Evolutionary conservation across 305 asterid species (phyloP), one percentile per base, ranked within the genome.

Genomic region (Plantago coronopus): DNA sequence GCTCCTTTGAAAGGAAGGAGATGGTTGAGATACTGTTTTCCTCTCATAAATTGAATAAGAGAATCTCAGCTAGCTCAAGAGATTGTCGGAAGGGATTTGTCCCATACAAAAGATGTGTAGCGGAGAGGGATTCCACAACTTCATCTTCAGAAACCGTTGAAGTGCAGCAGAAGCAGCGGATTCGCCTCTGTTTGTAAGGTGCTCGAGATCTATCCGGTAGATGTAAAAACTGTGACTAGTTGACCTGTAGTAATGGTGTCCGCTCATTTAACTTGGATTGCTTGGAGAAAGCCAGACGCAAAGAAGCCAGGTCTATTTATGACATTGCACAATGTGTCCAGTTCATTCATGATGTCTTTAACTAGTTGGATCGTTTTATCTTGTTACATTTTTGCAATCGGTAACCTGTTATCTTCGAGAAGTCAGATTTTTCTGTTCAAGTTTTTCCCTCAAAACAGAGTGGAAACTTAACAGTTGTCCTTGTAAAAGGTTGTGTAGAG

Each of bases 101-200:
- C 61, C 96, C 96, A 0, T 88, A 88, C 65, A 88, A 83, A 70
- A 78, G 95, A 68, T 80, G 88, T 67, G 57, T 83, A 17, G 72
- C 73, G 0, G 78, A 83, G 46, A 77, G 75, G 58, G 77, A 71
- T 40, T 75, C 71, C 19, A 48, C 54, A n/a, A n/a, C 31, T 6
- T 73, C 82, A 27, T 53, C 71, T 8, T 73, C 66, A 9, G 73
- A 64, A 65, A 58, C 69, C 0, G 71, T 61, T 1, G 81, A 79
- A 51, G 91, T 79, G 64, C 76, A 81, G 70, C 86, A 77, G 62
- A 82, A 75, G 48, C 88, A 78, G 43, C 72, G 83, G 40, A 59
- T 79, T 14, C 89, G 88, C n/a, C 84, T 83, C 59, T 78, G 88
- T 72, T 74, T 79, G 72, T 88, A 78, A 50, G 57, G 37, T 8